Conservation (phyloP, 2,329 filamentous ascomycete genomes). For the Ascochyta clinopodiicola region DNA sequence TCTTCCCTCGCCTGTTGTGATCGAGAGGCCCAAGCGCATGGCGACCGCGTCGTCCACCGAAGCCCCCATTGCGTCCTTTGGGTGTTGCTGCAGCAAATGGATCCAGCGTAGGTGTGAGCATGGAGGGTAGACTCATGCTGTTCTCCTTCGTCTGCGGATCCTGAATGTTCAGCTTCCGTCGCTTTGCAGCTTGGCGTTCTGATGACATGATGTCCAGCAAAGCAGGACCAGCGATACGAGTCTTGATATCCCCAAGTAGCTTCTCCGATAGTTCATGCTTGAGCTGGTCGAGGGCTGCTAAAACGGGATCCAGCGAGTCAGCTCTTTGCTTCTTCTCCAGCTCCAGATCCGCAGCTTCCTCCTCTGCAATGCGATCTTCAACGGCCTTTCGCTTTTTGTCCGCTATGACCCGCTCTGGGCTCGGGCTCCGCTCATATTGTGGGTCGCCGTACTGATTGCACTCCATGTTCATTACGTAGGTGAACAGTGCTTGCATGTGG, state of each 20-base stretch:
- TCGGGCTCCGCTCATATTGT: slow-evolving; percentile 64
- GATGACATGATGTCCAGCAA: slow-evolving; percentile 85
- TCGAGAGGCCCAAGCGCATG: slow-evolving; percentile 55
- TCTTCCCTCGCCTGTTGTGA: slow-evolving; percentile 51
- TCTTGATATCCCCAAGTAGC: slow-evolving; percentile 86
- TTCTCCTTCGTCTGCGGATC: slow-evolving; percentile 67
- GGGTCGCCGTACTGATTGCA: slow-evolving; percentile 73
- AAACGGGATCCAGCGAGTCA: slow-evolving; percentile 87
- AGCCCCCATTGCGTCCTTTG: slow-evolving; percentile 51
- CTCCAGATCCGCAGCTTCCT: slow-evolving; percentile 83
- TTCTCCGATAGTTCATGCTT: slow-evolving; percentile 84
- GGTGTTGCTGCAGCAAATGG: slow-evolving; percentile 70
- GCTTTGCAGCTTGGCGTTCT: slow-evolving; percentile 77
- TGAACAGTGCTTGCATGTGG: slow-evolving; percentile 86
- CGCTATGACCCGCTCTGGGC: slow-evolving; percentile 57
- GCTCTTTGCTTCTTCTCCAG: slow-evolving; percentile 89
- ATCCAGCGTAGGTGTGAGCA: slow-evolving; percentile 64
- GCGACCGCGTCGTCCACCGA: slow-evolving; percentile 50
- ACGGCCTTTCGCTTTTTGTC: slow-evolving; percentile 68
- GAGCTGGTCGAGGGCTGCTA: slow-evolving; percentile 80
- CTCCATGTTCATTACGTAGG: slow-evolving; percentile 91
- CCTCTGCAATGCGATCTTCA: slow-evolving; percentile 68
- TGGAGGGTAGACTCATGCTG: slow-evolving; percentile 61
- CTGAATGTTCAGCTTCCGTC: slow-evolving; percentile 78
- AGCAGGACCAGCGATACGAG: slow-evolving; percentile 80